These are phyloP conservation scores for Durusdinium trenchii DNA, from an alignment of 73 alveolate species.

Conservation along the genomic window DNA sequence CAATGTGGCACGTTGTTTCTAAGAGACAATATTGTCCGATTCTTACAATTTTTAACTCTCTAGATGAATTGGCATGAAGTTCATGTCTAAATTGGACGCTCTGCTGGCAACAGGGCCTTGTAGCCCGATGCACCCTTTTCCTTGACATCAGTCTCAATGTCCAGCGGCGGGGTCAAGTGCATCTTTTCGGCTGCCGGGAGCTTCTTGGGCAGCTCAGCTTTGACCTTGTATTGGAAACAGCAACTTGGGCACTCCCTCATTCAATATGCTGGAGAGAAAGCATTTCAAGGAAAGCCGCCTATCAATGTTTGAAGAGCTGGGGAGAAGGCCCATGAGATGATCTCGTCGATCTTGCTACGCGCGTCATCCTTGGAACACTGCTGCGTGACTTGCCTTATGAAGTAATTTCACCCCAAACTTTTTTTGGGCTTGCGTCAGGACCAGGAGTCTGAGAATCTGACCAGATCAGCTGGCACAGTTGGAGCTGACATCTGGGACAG, in stretches of 20 bases:
- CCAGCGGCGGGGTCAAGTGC: conserved; percentile 47
- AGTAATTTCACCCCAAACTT: neutral
- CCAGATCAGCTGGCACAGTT: too few relatives aligned
- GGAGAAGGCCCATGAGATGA: conserved; percentile 39
- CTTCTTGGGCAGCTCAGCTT: neutral
- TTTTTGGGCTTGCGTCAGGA: neutral
- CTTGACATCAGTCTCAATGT: neutral
- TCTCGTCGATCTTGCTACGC: neutral
- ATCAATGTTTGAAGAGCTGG: too few relatives aligned
- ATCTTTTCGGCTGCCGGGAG: neutral
- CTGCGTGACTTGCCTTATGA: neutral
- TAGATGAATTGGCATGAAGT: too few relatives aligned
- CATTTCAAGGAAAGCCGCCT: neutral
- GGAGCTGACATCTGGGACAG: too few relatives aligned
- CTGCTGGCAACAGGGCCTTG: neutral
- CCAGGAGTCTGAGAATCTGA: neutral
- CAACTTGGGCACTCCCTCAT: neutral
- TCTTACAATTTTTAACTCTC: too few relatives aligned
- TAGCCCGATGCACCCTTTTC: conserved; percentile 13
- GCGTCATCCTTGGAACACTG: neutral
- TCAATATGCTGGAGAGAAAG: too few relatives aligned
- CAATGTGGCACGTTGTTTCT: neutral
- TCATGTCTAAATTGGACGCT: neutral
- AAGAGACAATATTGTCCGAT: too few relatives aligned
- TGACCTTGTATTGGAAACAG: neutral